Evolutionary conservation across 257 asterid species (phyloP), one percentile per base, ranked within the genome.

Genomic region (Oldenlandia corymbosa): DNA sequence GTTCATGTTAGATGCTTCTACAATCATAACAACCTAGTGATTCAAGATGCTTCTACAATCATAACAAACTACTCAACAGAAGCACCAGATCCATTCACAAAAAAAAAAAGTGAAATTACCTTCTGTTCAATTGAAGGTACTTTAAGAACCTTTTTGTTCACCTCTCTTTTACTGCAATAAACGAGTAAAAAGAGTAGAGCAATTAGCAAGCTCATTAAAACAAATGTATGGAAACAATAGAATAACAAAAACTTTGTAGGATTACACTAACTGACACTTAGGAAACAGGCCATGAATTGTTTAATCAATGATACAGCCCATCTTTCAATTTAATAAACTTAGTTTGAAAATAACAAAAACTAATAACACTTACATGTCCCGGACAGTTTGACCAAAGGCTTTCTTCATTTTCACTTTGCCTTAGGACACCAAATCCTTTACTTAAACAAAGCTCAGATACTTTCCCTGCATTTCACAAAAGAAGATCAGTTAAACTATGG

Each of bases 121-220:
- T 93, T 93, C 71, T 84, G 97, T 70, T 93, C 99, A 68, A 87
- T 67, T 1, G 95, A 81, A 68, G 99, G 97, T 74, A 90, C 96
- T 77, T 90, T 90, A 26, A 90, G 94, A 75, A 93, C 99, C 62
- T 87, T 93, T 79, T 90, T 93, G 78, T 93, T 93, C 71, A 93
- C 97, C 77, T 75, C 99, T 82, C 99, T 78, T 91, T 90, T 90
- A 66, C 97, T 93, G 95, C 90, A 85, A 72, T 58, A 78, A 75
- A 45, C 65, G 7, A 53, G 56, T 60, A 70, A 64, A 42, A 27
- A 41, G 37, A 12, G 12, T 23, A 16, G 34, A 62, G 30, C 45
- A 46, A 27, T 62, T 68, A 68, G 45, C 49, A 64, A 55, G 23
- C 34, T 55, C 18, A 59, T 18, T 59, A 17, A 57, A 73, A 55